Evolutionary conservation across 345 rosid species (phyloP).

Genomic region (Aegle marmelos): DNA sequence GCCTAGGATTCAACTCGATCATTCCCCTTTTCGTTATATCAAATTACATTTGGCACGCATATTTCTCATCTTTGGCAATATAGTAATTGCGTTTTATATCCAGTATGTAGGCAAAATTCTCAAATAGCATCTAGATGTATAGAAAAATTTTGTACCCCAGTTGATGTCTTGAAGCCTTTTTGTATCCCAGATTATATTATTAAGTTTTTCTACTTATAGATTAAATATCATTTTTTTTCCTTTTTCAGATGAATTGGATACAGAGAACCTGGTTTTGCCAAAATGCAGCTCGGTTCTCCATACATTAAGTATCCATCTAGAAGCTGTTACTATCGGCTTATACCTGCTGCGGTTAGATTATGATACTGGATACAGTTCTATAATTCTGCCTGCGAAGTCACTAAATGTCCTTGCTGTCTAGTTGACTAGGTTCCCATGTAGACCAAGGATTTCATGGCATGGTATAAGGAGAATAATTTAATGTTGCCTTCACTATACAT

Average conservation of each 20-base stretch:
- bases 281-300: fast-evolving
- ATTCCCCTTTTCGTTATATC: too few species aligned
- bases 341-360: too few species aligned
- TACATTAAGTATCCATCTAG: background rate
- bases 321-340: background rate
- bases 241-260: background rate
- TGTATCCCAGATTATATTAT: too few species aligned
- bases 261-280: background rate
- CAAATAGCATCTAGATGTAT: too few species aligned
- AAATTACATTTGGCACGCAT: too few species aligned
- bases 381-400: background rate
- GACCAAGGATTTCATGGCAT: background rate
- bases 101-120: too few species aligned
- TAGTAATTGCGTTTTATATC: too few species aligned
- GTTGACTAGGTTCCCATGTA: background rate
- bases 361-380: background rate
- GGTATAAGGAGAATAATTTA: background rate
- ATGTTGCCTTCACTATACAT: background rate
- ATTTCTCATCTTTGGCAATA: too few species aligned
- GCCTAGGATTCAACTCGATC: too few species aligned
- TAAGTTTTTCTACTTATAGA: background rate
- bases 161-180: too few species aligned
- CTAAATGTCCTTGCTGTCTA: background rate
- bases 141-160: too few species aligned
- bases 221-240: background rate